Evolutionary conservation across 2,329 filamentous ascomycete genomes (phyloP), one percentile per base, ranked within the genome.

Genomic region (Aspergillus novoparasiticus): DNA sequence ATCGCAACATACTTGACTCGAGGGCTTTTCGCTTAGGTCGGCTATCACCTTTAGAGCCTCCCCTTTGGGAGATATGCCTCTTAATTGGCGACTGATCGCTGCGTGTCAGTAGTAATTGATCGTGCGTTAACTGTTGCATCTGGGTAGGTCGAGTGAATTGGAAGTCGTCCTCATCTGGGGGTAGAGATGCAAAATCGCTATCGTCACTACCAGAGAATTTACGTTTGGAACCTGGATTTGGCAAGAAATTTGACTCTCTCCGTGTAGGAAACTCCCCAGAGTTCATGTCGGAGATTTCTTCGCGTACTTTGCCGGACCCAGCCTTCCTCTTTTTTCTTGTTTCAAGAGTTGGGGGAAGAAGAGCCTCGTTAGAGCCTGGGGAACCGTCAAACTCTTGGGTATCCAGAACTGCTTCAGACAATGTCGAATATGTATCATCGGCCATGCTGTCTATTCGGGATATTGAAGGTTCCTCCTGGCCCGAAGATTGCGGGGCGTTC

Each of bases 191-290:
- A 51, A 70, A 64, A n/a, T 53, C 60, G 30, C 82, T 80, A 23
- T 85, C 81, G 45, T 87, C 84, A 46, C 84, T 79, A 21, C 83
- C 80, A 60, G 80, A 83, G 58, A 88, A 81, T 70, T 88, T 88
- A 56, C 86, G 81, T 75, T 88, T 88, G 28, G 83, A 80, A 21
- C 84, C 84, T 57, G 81, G 81, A 57, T 81, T 81, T 4, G 80
- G 68, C 5, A 74, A 68, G 46, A 69, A 67, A 34, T n/a, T 61
- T 5, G 63, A 36, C 53, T 58, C 36, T 8, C 19, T 19, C 16
- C 54, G 36, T 16, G 28, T 9, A 55, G 43, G 51, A 41, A 39
- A 32, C 62, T 45, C 12, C 48, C 39, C 9, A 6, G 2, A 9
- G 26, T 10, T 16, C 57, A 16, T 43, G 51, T 48, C 41, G n/a